Base-by-base conservation (phyloP, 148 eudicot species). In the Dianthus caryophyllus region DNA sequence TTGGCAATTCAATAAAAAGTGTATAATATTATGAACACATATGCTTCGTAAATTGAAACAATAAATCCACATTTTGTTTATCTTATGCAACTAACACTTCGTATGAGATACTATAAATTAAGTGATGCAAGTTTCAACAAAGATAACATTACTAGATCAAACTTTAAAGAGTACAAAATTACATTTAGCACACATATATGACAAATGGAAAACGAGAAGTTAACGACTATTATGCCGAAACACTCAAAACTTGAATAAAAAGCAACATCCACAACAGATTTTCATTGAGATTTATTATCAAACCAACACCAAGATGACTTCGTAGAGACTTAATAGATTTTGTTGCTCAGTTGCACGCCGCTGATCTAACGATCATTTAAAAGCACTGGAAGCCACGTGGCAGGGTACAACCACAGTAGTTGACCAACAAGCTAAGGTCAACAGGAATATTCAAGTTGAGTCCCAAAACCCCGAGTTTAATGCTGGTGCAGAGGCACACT, bases 401-500 rank as follows among this genome's bases (percentile, higher is more conserved):
- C 15, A 74, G 62, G 0, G 54, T 70, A 20, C 67, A 53, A 5
- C 81, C 81, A 68, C 88, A 84, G 38, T 71, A 71, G 77, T 79
- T 81, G 20, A 81, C 64, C 25, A 84, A 81, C 72, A 84, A 72
- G 77, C 79, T 81, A 63, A 84, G 73, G 18, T 84, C 73, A 20
- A 84, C 57, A 0, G 84, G 84, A 68, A 84, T 69, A 63, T 81
- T 72, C 44, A 84, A 53, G 70, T 78, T 79, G 33, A 84, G 69
- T 0, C 87, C 87, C 33, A 84, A 70, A 49, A 84, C 27, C 33
- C 76, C 81, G 10, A 81, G 82, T 70, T 71, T 83, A 70, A 83
- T 65, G 30, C 77, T 79, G 14, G 82, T 83, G 70, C 87, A 83
- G 46, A 83, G 87, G 72, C 87, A 83, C 8, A 73, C 48, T 2